phyloP scores from a whole-genome alignment of 305 asterid genomes.

The Fraxinus angustifolia region DNA sequence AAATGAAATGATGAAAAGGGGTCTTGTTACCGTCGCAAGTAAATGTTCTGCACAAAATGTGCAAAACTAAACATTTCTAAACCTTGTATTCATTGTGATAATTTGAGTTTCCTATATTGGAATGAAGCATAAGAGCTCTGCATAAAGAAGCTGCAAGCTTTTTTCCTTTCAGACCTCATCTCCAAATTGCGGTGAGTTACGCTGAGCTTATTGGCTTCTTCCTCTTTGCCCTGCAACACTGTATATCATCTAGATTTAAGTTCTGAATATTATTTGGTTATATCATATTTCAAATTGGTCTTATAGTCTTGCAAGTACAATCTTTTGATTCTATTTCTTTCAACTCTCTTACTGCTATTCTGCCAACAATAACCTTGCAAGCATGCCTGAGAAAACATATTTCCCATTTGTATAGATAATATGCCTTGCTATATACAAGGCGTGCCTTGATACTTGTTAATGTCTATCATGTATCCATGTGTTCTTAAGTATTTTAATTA shows the following conservation, averaged over 20 bases:
- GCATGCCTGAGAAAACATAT: not conserved
- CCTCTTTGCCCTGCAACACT: not conserved
- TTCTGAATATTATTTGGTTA: not conserved
- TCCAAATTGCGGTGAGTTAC: slow-evolving; percentile 23
- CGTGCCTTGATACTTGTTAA: not conserved
- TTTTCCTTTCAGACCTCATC: slow-evolving; percentile 6
- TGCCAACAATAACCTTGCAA: not conserved
- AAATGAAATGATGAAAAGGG: slow-evolving; percentile 62
- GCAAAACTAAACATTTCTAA: slow-evolving; percentile 29
- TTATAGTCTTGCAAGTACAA: not conserved
- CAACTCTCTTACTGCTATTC: not conserved
- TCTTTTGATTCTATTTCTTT: not conserved
- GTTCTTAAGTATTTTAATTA: not conserved
- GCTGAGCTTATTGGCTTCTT: not conserved
- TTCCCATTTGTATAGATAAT: not conserved
- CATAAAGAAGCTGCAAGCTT: slow-evolving; percentile 5
- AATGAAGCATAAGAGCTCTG: slow-evolving; percentile 16
- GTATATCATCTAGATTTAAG: not conserved
- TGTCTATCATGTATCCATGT: not conserved
- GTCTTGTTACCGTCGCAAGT: slow-evolving; percentile 33
- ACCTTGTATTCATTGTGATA: slow-evolving; percentile 16
- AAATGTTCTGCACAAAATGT: slow-evolving; percentile 33
- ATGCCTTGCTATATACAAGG: not conserved
- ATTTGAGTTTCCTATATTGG: slow-evolving; percentile 12
- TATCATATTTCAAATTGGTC: not conserved